These are phyloP conservation scores for Lyophyllum atratum DNA, from an alignment of 768 basidiomycete species.

Conservation along the genomic window DNA sequence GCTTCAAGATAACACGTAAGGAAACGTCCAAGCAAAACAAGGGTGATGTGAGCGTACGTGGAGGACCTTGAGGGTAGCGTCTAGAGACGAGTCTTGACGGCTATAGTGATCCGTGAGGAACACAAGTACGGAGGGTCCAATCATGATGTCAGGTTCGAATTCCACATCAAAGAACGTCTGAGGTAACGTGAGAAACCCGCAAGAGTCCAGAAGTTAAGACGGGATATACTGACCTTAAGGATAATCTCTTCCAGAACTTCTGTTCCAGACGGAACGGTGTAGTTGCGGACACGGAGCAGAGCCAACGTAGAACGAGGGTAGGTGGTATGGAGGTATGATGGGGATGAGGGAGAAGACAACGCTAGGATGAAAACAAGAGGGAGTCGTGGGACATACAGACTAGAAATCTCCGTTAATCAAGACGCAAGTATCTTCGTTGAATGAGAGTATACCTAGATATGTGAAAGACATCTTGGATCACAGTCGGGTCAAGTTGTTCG, in stretches of 20 bases:
- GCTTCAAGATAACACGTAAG: slow-evolving; percentile 32
- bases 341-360: slow-evolving; percentile 54
- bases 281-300: slow-evolving; percentile 53
- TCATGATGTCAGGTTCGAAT: slow-evolving; percentile 60
- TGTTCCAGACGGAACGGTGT: slow-evolving; percentile 49
- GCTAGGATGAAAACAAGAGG: slow-evolving; percentile 69
- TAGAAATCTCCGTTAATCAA: slow-evolving; percentile 26
- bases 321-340: slow-evolving; percentile 58
- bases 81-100: slow-evolving; percentile 58
- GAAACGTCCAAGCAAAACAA: background rate
- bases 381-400: slow-evolving; percentile 51
- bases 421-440: background rate
- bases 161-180: slow-evolving; percentile 60
- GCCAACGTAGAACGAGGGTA: slow-evolving; percentile 64
- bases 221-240: slow-evolving; percentile 42
- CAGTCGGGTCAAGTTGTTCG: slow-evolving; percentile 63
- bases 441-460: slow-evolving; percentile 61
- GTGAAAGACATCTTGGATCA: slow-evolving; percentile 71
- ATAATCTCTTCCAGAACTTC: slow-evolving; percentile 56
- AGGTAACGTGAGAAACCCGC: slow-evolving; percentile 33
- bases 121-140: slow-evolving; percentile 59
- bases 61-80: slow-evolving; percentile 56
- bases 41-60: slow-evolving; percentile 45
- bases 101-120: slow-evolving; percentile 59
- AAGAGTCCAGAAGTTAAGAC: background rate